phyloP scores from a whole-genome alignment of 257 asterid species.

The Ehretia macrophylla region DNA sequence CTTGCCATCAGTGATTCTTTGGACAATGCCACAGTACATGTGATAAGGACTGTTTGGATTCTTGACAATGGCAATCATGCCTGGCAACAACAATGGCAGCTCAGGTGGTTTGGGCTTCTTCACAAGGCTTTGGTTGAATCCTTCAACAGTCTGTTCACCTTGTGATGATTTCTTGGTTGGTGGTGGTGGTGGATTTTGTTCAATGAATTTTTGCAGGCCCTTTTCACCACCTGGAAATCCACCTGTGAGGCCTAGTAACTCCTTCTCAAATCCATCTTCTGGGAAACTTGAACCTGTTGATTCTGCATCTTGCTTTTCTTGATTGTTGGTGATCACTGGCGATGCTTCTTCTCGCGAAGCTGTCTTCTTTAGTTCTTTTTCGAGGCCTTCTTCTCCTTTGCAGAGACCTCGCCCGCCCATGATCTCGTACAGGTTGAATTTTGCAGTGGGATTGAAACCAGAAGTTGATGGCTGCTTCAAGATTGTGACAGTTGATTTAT shows the following conservation, averaged over 20 bases:
- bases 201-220: conserved; percentile 64
- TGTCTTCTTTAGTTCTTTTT: conserved; percentile 45
- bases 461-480: conserved; percentile 22
- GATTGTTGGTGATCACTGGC: conserved; percentile 4
- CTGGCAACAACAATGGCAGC: conserved; percentile 75
- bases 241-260: conserved; percentile 71
- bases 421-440: conserved; percentile 70
- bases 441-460: conserved; percentile 40
- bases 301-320: conserved; percentile 12
- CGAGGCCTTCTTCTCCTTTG: conserved; percentile 69
- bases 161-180: conserved; percentile 15
- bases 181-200: conserved; percentile 63
- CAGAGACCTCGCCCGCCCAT: conserved; percentile 80
- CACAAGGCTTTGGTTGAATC: conserved; percentile 37
- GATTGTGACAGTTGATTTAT: conserved; percentile 18
- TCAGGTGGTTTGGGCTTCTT: conserved; percentile 67
- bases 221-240: conserved; percentile 91
- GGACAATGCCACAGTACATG: conserved; percentile 87
- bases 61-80: conserved; percentile 88
- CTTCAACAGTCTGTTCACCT: conserved; percentile 11
- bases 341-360: conserved; percentile 33
- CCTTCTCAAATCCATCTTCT: conserved; percentile 73
- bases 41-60: conserved; percentile 53
- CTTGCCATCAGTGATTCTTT: conserved; percentile 86
- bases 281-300: conserved; percentile 16